Percentiles rank a stretch among this genome's conserved stretches.
phyloP scores from a whole-genome alignment of 2,329 filamentous ascomycete genomes.

The Pyricularia sp. region DNA sequence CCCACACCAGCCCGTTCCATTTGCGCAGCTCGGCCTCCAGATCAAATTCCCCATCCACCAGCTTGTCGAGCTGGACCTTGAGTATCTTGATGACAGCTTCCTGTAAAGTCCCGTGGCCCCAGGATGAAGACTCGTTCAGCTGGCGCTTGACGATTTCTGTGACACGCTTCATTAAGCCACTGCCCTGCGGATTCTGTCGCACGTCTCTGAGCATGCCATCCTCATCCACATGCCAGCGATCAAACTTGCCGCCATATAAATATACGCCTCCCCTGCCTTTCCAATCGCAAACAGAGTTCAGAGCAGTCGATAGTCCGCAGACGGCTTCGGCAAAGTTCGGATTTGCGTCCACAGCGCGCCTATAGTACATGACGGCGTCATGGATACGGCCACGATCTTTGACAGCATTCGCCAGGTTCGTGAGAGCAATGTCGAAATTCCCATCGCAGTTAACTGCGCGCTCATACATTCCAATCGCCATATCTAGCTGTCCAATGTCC shows the following conservation, averaged over 20 bases:
- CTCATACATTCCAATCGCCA: conserved; percentile 96
- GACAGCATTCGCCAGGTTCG: conserved; percentile 93
- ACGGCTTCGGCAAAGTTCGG: conserved; percentile 96
- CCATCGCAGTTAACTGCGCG: conserved; percentile 84
- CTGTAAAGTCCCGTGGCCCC: conserved; percentile 68
- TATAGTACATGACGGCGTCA: conserved; percentile 89
- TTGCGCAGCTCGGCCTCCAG: conserved; percentile 30
- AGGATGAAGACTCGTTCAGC: conserved; percentile 73
- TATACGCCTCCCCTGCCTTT: conserved; percentile 77
- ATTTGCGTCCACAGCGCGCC: conserved; percentile 80
- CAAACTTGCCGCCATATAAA: conserved; percentile 61
- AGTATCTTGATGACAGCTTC: conserved; percentile 42
- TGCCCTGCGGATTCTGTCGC: conserved; percentile 45
- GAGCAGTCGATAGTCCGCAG: conserved; percentile 84
- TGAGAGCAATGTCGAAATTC: conserved; percentile 94
- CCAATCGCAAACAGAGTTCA: conserved; percentile 97
- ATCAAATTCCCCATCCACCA: conserved; percentile 21
- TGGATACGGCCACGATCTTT: conserved; percentile 91
- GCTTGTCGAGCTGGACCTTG: conserved; percentile 31
- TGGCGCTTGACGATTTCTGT: conserved; percentile 87
- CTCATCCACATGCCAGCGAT: conserved; percentile 90
- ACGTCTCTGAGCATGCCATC: conserved; percentile 75
- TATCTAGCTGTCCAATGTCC: conserved; percentile 85
- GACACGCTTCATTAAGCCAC: conserved; percentile 83
- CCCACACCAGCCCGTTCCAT: conserved; percentile 74